These are phyloP conservation scores for Inga leiocalycina DNA, from an alignment of 306 rosid genomes.

Conservation along the genomic window DNA sequence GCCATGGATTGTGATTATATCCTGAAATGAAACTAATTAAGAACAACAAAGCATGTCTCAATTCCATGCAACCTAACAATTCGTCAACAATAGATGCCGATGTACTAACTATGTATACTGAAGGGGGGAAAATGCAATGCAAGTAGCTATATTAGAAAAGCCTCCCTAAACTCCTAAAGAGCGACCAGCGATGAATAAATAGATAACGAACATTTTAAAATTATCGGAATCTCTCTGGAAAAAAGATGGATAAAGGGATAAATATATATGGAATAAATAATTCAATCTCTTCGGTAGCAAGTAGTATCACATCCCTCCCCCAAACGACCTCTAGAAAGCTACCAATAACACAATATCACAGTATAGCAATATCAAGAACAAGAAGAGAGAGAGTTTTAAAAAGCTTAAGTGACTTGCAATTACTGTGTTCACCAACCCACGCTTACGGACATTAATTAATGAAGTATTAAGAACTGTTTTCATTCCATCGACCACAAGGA, in stretches of 20 bases:
- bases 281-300: neutral
- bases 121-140: neutral
- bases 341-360: neutral
- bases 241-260: neutral
- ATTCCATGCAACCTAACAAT: neutral
- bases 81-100: neutral
- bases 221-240: neutral
- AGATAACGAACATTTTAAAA: neutral
- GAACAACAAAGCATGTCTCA: neutral
- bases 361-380: neutral
- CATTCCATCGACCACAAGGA: neutral
- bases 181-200: neutral
- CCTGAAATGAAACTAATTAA: constrained; percentile 44
- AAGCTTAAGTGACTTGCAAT: neutral
- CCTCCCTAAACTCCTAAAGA: neutral
- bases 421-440: constrained; percentile 10
- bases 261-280: neutral
- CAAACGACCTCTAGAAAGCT: neutral
- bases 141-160: neutral
- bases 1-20: constrained; percentile 54
- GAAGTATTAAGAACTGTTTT: neutral
- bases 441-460: neutral
- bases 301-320: neutral
- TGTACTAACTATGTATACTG: neutral
- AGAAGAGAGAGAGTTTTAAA: neutral